Conservation (phyloP, 1,139 yeast species). For the Saccharomycopsis phalli region DNA sequence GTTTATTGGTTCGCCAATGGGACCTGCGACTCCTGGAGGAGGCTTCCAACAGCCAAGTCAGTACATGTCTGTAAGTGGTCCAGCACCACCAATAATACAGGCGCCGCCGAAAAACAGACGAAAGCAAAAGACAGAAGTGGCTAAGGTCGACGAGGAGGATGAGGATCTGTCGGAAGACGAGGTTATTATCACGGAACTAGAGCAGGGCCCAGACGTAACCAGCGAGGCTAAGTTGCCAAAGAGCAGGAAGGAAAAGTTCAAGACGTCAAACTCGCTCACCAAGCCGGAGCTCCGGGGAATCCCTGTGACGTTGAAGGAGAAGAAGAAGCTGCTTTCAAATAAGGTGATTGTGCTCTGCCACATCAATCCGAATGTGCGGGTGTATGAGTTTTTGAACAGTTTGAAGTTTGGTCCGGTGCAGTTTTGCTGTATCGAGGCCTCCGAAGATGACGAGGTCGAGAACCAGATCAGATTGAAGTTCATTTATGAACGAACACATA, state of each 20-base stretch:
- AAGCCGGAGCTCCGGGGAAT: constrained; percentile 2
- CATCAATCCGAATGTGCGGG: constrained; percentile 10
- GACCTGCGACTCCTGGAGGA: constrained; percentile 16
- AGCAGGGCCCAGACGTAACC: constrained; percentile 1
- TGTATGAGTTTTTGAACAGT: constrained; percentile 18
- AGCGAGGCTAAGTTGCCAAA: neutral
- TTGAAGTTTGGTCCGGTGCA: constrained; percentile 20
- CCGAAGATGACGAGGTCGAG: neutral
- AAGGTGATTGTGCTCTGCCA: constrained; percentile 17
- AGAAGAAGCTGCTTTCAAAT: constrained; percentile 7
- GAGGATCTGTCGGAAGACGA: constrained; percentile 13
- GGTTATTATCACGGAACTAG: constrained; percentile 6
- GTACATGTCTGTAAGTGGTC: constrained; percentile 15
- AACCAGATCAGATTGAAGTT: constrained; percentile 17
- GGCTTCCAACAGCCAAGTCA: constrained; percentile 7
- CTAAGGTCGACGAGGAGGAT: neutral
- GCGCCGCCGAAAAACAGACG: constrained; percentile 19
- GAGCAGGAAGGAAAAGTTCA: constrained; percentile 2
- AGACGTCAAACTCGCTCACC: neutral
- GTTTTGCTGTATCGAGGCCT: constrained; percentile 13
- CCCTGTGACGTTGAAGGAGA: constrained; percentile 6
- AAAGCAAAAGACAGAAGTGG: neutral
- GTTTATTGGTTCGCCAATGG: constrained; percentile 35
- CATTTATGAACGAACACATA: constrained; percentile 16
- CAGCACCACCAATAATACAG: constrained; percentile 18